A percentile compares a stretch with the other conserved stretches of the same genome.
These are phyloP conservation scores for Ogataea hybrid DNA, from an alignment of 1,139 yeast species.

Conservation along the genomic window DNA sequence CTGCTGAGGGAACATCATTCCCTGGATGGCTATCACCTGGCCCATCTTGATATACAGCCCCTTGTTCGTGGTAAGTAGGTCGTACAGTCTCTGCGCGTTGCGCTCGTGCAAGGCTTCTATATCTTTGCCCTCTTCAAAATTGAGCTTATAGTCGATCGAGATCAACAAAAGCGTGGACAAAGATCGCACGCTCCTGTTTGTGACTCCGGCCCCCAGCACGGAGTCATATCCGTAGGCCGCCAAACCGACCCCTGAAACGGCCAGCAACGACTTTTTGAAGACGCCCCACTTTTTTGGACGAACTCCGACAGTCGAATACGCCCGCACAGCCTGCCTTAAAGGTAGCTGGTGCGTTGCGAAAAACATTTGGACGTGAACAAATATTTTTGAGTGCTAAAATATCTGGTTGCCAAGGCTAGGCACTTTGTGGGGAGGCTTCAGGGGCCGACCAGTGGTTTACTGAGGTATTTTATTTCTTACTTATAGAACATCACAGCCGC, in stretches of 20 bases:
- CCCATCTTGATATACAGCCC: conserved; percentile 78
- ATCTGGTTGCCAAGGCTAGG: background rate
- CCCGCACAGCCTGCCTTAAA: background rate
- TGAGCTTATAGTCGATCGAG: conserved; percentile 58
- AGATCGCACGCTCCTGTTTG: conserved; percentile 53
- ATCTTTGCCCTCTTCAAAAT: conserved; percentile 41
- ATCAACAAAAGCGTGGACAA: conserved; percentile 47
- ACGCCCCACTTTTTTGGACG: background rate
- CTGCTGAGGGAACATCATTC: conserved; percentile 61
- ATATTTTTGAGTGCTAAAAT: background rate
- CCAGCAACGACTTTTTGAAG: conserved; percentile 1
- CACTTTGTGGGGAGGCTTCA: too few species aligned
- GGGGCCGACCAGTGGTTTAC: too few species aligned
- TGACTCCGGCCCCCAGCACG: conserved; percentile 45
- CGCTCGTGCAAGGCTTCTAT: conserved; percentile 57
- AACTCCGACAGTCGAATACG: background rate
- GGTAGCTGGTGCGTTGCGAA: background rate
- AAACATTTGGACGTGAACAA: background rate
- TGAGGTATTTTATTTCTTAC: too few species aligned
- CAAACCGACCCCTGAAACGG: conserved; percentile 18
- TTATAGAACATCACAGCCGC: too few species aligned
- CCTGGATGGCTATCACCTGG: conserved; percentile 74
- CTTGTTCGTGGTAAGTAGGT: conserved; percentile 54
- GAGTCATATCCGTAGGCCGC: conserved; percentile 40
- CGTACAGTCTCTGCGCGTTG: conserved; percentile 54